These are phyloP conservation scores for Helotiales sp. DNA, from an alignment of 2,329 filamentous ascomycete genomes.

Conservation along the genomic window DNA sequence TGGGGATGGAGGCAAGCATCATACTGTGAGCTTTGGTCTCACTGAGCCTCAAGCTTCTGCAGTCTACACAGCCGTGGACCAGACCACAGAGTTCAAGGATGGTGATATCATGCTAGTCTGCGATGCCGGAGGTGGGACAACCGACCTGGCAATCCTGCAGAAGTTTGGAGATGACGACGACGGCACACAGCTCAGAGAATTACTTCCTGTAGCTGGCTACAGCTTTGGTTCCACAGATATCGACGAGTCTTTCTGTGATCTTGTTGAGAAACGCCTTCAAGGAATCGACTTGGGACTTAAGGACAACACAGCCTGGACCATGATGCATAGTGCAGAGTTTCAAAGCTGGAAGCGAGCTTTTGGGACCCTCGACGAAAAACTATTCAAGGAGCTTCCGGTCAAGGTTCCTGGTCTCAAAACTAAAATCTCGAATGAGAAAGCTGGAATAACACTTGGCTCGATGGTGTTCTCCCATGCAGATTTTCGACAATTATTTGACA, in stretches of 20 bases:
- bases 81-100: neutral
- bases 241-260: neutral
- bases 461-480: slow-evolving; percentile 4
- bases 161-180: neutral
- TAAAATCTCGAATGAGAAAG: neutral
- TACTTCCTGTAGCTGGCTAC: neutral
- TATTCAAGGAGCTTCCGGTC: slow-evolving; percentile 16
- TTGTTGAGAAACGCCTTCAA: neutral
- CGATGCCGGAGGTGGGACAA: slow-evolving; percentile 10
- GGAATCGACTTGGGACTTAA: neutral
- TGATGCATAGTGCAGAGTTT: slow-evolving; percentile 42
- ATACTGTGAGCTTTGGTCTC: slow-evolving; percentile 2
- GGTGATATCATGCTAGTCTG: slow-evolving; percentile 4
- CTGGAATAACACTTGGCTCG: neutral
- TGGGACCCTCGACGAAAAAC: neutral
- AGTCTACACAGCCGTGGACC: neutral
- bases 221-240: slow-evolving; percentile 9
- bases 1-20: neutral
- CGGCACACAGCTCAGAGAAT: neutral
- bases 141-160: neutral
- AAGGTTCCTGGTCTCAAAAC: neutral
- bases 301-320: slow-evolving; percentile 23
- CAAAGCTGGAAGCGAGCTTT: slow-evolving; percentile 32
- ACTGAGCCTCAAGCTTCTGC: slow-evolving; percentile 11
- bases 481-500: neutral